These are phyloP conservation scores for Neonectria coccinea DNA, from an alignment of 2,329 filamentous ascomycete genomes.

Conservation along the genomic window DNA sequence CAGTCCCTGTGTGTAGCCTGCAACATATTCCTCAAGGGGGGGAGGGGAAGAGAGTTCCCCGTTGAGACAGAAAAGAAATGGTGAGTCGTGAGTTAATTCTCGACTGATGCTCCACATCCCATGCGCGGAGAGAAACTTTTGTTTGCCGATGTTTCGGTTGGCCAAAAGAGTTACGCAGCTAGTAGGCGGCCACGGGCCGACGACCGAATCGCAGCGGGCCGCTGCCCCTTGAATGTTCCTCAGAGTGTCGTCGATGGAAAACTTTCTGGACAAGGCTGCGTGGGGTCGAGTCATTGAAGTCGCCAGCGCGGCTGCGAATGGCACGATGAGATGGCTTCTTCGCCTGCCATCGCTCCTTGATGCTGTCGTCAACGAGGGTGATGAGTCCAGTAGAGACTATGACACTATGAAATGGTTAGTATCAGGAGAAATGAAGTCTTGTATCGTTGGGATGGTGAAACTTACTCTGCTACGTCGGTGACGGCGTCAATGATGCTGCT, in stretches of 20 bases:
- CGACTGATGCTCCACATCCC: neutral
- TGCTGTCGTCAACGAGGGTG: slow-evolving; percentile 89
- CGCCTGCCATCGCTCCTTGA: slow-evolving; percentile 79
- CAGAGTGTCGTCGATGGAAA: slow-evolving; percentile 56
- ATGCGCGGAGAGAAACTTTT: neutral
- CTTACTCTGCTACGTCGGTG: slow-evolving; percentile 89
- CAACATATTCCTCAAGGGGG: slow-evolving; percentile 9
- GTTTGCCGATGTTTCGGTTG: neutral
- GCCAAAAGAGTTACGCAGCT: slow-evolving; percentile 20
- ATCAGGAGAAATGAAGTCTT: slow-evolving; percentile 8
- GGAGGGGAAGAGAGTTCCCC: neutral
- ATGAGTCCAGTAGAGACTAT: slow-evolving; percentile 92
- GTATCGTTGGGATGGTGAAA: slow-evolving; percentile 34
- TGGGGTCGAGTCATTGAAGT: slow-evolving; percentile 41
- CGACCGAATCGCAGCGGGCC: slow-evolving; percentile 54
- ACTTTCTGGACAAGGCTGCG: slow-evolving; percentile 54
- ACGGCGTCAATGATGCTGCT: slow-evolving; percentile 73
- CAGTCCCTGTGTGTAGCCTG: slow-evolving; percentile 5
- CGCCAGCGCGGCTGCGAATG: slow-evolving; percentile 42
- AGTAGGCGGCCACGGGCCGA: slow-evolving; percentile 53
- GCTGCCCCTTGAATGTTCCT: slow-evolving; percentile 47
- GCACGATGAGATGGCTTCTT: slow-evolving; percentile 53
- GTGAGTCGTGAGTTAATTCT: slow-evolving; percentile 4
- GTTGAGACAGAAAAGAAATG: slow-evolving; percentile 3
- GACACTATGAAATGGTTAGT: slow-evolving; percentile 69